Evolutionary conservation across 805 yeast species (phyloP), one percentile per base, ranked within the genome.

Genomic region (Lachancea quebecensis): DNA sequence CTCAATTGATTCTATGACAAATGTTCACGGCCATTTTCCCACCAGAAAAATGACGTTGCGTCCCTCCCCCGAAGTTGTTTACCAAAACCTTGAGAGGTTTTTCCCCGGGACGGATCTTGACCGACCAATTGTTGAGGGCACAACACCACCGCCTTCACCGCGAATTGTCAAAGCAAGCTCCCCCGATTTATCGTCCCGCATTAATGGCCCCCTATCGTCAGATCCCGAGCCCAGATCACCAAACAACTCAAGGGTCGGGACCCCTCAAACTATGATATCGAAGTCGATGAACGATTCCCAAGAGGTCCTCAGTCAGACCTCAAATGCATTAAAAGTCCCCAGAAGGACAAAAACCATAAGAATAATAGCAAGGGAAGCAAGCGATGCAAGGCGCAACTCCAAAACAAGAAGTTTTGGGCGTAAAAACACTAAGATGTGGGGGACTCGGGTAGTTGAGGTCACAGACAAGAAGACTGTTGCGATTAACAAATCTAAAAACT

Each of bases 351-450:
- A 89, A 65, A 87, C 96, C 2, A 89, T 93, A 46, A 75, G 99
- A 50, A 82, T 85, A 14, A 95, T 95, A 42, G 99, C 97, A 0
- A 79, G 83, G 52, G 99, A 93, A 60, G 98, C 97, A 1, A 72
- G 77, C 48, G 80, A 80, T 53, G 78, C 80, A 4, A 69, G 84
- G 29, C 74, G 73, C 42, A 48, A 54, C 50, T 50, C 62, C 9
- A 48, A 54, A 51, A 50, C 62, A 6, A 44, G 48, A 39, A 55
- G 50, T 21, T 62, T 91, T 31, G 72, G 88, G 51, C 71, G 98
- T 45, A 75, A 74, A 45, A 87, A 93, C 58, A 93, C 99, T 1
- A 95, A 93, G 67, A 78, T 93, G 83, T 93, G 99, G 99, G 99
- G 99, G 16, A 89, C 87, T 50, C 82, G 77, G 50, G 95, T 88